These are phyloP conservation scores for Solanum etuberosum DNA, from an alignment of 257 asterid genomes.

Conservation along the genomic window DNA sequence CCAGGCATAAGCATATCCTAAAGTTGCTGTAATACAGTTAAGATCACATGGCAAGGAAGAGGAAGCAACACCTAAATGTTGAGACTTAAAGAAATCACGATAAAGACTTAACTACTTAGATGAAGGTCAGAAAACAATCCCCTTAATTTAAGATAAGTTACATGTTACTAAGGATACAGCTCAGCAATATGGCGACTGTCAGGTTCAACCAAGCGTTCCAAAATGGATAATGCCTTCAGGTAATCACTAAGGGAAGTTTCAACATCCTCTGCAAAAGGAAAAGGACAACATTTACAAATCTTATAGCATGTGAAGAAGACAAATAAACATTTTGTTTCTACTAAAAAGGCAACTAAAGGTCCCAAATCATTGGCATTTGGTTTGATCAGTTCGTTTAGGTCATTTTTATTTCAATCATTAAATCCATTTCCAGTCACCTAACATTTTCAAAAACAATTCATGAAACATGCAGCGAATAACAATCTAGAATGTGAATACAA, in stretches of 20 bases:
- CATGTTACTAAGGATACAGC: constrained; percentile 62
- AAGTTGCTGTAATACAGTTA: constrained; percentile 60
- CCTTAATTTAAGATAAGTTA: neutral
- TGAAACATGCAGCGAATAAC: neutral
- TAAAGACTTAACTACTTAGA: neutral
- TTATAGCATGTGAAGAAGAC: neutral
- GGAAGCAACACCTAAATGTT: neutral
- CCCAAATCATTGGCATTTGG: neutral
- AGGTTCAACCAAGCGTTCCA: constrained; percentile 80
- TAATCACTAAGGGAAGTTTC: constrained; percentile 94
- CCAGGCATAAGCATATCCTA: constrained; percentile 82
- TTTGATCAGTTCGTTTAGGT: neutral
- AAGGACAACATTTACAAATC: neutral
- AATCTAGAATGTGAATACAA: neutral
- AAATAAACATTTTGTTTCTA: neutral
- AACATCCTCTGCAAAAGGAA: constrained; percentile 60
- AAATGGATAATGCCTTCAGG: constrained; percentile 72
- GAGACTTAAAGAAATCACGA: neutral
- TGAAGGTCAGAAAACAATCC: neutral
- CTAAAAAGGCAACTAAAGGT: neutral
- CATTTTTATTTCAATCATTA: neutral
- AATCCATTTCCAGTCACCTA: neutral
- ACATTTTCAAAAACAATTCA: neutral
- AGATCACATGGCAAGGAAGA: constrained; percentile 11
- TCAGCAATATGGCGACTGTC: constrained; percentile 87